These are phyloP conservation scores for Nakazawaea ambrosiae DNA, from an alignment of 805 yeast species.

Conservation along the genomic window DNA sequence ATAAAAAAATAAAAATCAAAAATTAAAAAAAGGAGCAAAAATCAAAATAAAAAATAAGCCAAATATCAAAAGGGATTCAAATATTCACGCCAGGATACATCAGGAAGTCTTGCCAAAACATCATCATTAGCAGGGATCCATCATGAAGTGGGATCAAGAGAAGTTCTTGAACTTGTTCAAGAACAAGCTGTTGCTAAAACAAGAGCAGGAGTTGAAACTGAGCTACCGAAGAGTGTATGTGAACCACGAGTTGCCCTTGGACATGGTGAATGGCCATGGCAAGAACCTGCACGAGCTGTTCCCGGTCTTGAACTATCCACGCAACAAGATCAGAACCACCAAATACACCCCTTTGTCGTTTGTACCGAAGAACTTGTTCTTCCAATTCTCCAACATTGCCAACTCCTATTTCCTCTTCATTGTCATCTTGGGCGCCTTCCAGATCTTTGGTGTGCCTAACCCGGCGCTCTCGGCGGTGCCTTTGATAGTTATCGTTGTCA, in stretches of 20 bases:
- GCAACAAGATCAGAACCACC: conserved; percentile 92
- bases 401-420: conserved; percentile 78
- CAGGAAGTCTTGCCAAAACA: too few species aligned
- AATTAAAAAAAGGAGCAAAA: too few species aligned
- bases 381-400: conserved; percentile 86
- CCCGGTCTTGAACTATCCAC: conserved; percentile 56
- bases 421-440: conserved; percentile 73
- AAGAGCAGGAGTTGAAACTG: background rate
- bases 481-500: conserved; percentile 64
- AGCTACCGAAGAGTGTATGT: conserved; percentile 42
- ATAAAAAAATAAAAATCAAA: too few species aligned
- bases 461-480: conserved; percentile 76
- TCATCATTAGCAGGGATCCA: too few species aligned
- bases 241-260: conserved; percentile 30
- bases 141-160: background rate
- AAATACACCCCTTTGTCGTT: conserved; percentile 89
- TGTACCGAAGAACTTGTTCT: conserved; percentile 72
- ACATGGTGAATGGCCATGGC: conserved; percentile 31
- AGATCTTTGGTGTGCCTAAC: conserved; percentile 73
- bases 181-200: background rate
- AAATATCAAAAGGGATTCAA: too few species aligned
- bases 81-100: too few species aligned
- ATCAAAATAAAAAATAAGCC: too few species aligned
- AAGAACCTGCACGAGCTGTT: background rate
- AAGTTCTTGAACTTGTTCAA: background rate